Evolutionary conservation across 306 rosid species (phyloP), one percentile per base, ranked within the genome.

Genomic region (Lathyrus sativus): DNA sequence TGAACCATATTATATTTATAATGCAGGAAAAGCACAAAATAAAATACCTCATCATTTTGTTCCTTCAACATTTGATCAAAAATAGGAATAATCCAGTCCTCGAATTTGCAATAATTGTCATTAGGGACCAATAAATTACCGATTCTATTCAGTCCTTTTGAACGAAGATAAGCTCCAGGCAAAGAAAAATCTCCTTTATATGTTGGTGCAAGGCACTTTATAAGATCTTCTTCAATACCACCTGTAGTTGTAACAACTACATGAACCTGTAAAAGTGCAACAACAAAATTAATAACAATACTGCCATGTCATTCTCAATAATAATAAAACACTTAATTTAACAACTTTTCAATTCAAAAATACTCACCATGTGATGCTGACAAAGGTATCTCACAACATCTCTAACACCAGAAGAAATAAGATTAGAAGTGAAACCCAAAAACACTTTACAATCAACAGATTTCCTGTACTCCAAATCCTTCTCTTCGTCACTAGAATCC

Each of bases 61-160:
- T 93, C 97, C 74, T 62, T 81, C 89, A 93, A 73, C 99, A 93
- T 90, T 75, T 84, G 95, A 76, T 93, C 88, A 56, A 90, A 88
- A 70, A 93, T 84, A 31, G 99, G 97, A 75, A 90, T 79, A 72
- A 90, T 85, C 97, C 99, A 93, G 75, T 93, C 99, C 85, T 93
- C 97, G 12, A 93, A 93, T 74, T 86, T 88, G 86, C 98, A 86
- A 68, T 93, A 90, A 73, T 93, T 90, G 28, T 67, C 95, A 73
- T 90, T 93, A 45, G 99, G 99, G 67, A 88, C 97, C 85, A 93
- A 73, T 69, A 93, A 85, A 62, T 93, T 93, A 71, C 99, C 99
- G 24, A 88, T 93, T 50, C 99, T 86, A 80, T 93, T 93, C 80
- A 93, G 68, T 65, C 99, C 99, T 71, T 87, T 88, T 0, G 97